Conservation (phyloP, 352 stramenopile species). For the Plasmopara muralis region DNA sequence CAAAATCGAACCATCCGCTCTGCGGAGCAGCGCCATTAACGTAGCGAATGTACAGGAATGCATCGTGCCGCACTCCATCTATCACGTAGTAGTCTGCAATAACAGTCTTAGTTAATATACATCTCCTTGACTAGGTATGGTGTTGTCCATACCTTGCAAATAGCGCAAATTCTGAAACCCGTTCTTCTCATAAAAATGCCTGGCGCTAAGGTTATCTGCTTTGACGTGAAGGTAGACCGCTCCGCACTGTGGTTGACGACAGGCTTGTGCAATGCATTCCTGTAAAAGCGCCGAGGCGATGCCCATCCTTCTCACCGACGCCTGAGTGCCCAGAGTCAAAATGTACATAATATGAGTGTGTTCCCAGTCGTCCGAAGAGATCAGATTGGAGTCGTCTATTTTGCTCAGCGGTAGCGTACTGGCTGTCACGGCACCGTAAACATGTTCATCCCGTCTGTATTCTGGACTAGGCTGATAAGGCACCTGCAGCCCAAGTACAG, state of each 20-base stretch:
- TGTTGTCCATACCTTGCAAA: conserved; percentile 66
- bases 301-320: conserved; percentile 78
- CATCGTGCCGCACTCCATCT: conserved; percentile 67
- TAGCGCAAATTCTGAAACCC: conserved; percentile 91
- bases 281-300: conserved; percentile 89
- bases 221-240: conserved; percentile 97
- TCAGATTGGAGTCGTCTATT: conserved; percentile 53
- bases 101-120: conserved; percentile 8
- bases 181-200: conserved; percentile 96
- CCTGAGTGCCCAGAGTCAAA: conserved; percentile 89
- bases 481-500: conserved; percentile 11
- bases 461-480: conserved; percentile 3
- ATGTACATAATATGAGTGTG: conserved; percentile 94
- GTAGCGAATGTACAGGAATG: conserved; percentile 83
- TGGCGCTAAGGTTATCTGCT: conserved; percentile 89
- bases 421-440: conserved; percentile 88
- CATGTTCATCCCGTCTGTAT: conserved; percentile 26
- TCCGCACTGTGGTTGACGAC: conserved; percentile 69
- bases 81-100: conserved; percentile 83
- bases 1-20: conserved; percentile 57
- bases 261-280: conserved; percentile 83
- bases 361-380: conserved; percentile 43
- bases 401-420: conserved; percentile 77
- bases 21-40: conserved; percentile 66
- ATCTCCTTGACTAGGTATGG: too few species aligned